Percentiles rank a stretch among this genome's conserved stretches.
phyloP scores from a whole-genome alignment of 345 rosid species.

The Dovyalis caffra region DNA sequence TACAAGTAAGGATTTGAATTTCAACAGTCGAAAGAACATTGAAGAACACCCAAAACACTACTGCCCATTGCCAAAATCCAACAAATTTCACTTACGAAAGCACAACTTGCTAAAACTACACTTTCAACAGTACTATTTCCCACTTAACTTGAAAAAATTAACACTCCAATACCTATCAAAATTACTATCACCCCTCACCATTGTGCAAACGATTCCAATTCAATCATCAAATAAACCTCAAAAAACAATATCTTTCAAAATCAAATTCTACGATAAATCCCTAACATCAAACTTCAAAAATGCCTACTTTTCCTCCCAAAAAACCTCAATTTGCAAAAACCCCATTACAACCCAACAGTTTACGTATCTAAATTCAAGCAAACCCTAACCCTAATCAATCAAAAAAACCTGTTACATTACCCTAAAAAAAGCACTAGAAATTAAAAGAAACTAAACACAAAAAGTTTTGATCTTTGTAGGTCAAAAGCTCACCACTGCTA shows the following conservation, averaged over 20 bases:
- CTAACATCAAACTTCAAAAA: background rate
- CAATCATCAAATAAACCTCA: background rate
- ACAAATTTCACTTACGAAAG: background rate
- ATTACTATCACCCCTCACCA: background rate
- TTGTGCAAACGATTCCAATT: background rate
- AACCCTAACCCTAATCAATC: conserved; percentile 5
- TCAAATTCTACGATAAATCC: background rate
- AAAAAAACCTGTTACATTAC: background rate
- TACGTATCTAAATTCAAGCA: background rate
- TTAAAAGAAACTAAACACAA: background rate
- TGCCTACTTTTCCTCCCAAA: background rate
- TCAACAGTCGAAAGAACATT: background rate
- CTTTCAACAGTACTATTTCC: background rate
- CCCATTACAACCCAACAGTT: background rate
- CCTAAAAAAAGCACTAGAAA: background rate
- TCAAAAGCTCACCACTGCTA: conserved; percentile 69
- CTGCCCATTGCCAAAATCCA: background rate
- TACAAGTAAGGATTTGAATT: background rate
- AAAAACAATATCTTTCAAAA: background rate
- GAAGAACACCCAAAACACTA: background rate
- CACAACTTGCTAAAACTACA: background rate
- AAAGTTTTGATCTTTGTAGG: conserved; percentile 13
- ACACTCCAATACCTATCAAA: background rate
- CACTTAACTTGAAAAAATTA: background rate
- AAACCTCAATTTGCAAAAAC: background rate